Evolutionary conservation across 176 grass and related monocot species (phyloP).

Genomic region (Triticum urartu): DNA sequence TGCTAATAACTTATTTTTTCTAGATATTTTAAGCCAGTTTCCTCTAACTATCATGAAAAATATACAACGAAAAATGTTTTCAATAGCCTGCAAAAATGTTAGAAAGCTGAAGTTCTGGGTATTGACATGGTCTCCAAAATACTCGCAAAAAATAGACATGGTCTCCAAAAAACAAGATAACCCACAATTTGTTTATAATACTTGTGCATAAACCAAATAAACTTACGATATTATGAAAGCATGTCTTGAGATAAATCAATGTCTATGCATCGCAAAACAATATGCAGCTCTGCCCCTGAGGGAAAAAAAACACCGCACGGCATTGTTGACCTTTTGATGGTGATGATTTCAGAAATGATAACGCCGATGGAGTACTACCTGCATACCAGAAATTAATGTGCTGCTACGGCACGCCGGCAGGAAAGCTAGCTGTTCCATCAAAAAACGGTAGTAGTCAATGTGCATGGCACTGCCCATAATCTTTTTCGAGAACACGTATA

Average conservation of each 20-base stretch:
- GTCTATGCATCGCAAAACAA: not conserved
- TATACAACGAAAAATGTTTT: not conserved
- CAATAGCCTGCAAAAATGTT: not conserved
- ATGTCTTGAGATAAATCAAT: not conserved
- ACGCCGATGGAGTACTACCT: not conserved
- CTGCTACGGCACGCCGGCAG: not conserved
- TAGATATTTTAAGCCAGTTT: not conserved
- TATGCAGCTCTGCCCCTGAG: not conserved
- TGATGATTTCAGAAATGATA: slow-evolving; percentile 49
- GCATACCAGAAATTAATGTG: slow-evolving; percentile 10
- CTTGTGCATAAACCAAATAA: not conserved
- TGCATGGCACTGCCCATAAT: slow-evolving; percentile 26
- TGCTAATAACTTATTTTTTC: not conserved
- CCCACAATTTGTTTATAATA: not conserved
- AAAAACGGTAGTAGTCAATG: slow-evolving; percentile 26
- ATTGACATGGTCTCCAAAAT: not conserved
- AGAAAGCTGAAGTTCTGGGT: not conserved
- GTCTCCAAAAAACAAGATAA: not conserved
- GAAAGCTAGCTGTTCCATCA: slow-evolving; percentile 51
- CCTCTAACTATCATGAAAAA: not conserved
- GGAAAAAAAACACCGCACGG: not conserved
- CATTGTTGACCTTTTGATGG: not conserved
- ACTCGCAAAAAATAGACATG: not conserved
- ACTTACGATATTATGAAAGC: not conserved
- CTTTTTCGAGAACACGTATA: slow-evolving; percentile 11